Evolutionary conservation across 768 basidiomycete genomes (phyloP).

Genomic region (Pulveroboletus sp.): DNA sequence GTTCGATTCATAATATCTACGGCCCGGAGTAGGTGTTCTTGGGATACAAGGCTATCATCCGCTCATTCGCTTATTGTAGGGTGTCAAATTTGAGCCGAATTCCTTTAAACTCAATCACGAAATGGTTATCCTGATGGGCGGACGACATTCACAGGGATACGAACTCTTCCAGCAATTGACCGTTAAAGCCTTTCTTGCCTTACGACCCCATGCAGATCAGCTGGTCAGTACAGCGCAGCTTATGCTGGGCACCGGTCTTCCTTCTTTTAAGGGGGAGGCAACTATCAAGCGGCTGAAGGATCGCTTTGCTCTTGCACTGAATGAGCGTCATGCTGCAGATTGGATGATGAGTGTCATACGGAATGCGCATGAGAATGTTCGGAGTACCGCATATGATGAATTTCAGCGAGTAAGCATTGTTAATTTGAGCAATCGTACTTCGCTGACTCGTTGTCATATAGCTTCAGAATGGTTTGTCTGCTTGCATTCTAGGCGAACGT

Average conservation of each 20-base stretch:
- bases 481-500: neutral
- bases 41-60: neutral
- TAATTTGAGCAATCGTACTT: neutral
- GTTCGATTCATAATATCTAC: constrained; percentile 30
- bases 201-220: constrained; percentile 92
- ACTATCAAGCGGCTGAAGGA: constrained; percentile 88
- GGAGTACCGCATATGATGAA: constrained; percentile 93
- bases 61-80: constrained; percentile 44
- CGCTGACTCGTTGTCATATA: constrained; percentile 19
- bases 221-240: constrained; percentile 84
- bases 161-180: constrained; percentile 91
- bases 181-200: constrained; percentile 94
- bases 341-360: constrained; percentile 87
- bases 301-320: constrained; percentile 78
- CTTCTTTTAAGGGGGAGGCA: constrained; percentile 94
- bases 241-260: constrained; percentile 93
- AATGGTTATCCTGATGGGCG: constrained; percentile 98
- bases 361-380: constrained; percentile 93
- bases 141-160: constrained; percentile 91
- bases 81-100: constrained; percentile 97
- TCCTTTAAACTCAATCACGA: constrained; percentile 99
- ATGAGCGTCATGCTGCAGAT: constrained; percentile 89
- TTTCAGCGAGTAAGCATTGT: constrained; percentile 74
- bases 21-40: constrained; percentile 54
- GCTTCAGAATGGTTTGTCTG: constrained; percentile 47